Base-by-base conservation (phyloP, 176 grass and related monocot species). In the Ensete ventricosum region DNA sequence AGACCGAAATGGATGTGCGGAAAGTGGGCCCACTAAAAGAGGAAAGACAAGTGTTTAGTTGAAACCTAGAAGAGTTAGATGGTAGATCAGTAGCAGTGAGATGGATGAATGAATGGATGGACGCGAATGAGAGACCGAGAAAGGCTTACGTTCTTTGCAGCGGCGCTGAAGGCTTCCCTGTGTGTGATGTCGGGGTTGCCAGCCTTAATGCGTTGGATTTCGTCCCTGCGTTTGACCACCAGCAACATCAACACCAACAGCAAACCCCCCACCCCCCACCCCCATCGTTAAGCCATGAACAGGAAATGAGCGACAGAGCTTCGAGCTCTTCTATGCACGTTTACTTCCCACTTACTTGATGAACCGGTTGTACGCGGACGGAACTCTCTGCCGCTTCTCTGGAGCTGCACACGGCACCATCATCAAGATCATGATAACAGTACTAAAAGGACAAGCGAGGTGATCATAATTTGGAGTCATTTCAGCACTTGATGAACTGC, bases 201-300 rank as follows among this genome's bases (percentile, higher is more conserved):
- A 89, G 95, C 95, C 83, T 99, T 99, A 79, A 99, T 99, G 77
- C 95, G 90, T 94, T 99, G 95, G 95, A 99, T 99, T 94, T 99
- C 95, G 87, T 99, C 95, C 90, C 95, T 99, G 34, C 34, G 34
- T 43, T 43, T 43, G 82, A 81, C 67, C 79, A 89, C 63, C 21
- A 64, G 34, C 34, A 43, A 43, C 34, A 43, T 43, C 34, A 43
- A 43, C 34, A 43, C 34, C 34, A 43, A 43, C 34, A 43, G 22
- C 22, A 23, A 23, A 23, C 34, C 29, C 3, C 3, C 29, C 2
- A 3, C 2, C 3, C 2, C 3, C 34, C 34, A 5, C 34, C 34
- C 34, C 34, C 34, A 43, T 43, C 34, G 34, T 43, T 43, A 43
- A 43, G 34, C 34, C 34, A 43, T 43, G 34, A 43, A 43, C 34